Evolutionary conservation across 805 yeast species (phyloP).

Genomic region (Candida lessepsii): DNA sequence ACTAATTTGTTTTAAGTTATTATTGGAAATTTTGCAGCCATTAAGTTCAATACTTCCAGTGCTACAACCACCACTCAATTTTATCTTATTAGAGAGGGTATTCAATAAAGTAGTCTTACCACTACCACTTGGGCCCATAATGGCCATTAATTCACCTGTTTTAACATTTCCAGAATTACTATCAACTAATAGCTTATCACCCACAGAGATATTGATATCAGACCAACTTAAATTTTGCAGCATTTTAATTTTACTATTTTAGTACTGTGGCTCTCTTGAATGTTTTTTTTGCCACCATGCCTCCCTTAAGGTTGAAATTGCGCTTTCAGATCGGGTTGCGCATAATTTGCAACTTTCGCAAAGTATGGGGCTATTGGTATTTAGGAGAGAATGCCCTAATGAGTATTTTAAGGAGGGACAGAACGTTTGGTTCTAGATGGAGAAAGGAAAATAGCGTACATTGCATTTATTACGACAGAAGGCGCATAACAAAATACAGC

Average conservation of each 20-base stretch:
- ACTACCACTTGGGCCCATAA: slow-evolving; percentile 45
- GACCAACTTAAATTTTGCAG: slow-evolving; percentile 9
- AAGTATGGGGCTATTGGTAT: too few species aligned
- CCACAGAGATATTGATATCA: slow-evolving; percentile 2
- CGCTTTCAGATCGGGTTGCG: too few species aligned
- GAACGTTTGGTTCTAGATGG: too few species aligned
- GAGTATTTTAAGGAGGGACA: too few species aligned
- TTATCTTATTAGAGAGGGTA: slow-evolving; percentile 32
- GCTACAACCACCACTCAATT: slow-evolving; percentile 12
- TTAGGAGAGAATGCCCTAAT: too few species aligned
- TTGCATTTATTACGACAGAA: too few species aligned
- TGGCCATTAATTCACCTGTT: slow-evolving; percentile 31
- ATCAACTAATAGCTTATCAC: slow-evolving; percentile 17
- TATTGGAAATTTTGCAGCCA: slow-evolving; percentile 18
- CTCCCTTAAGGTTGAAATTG: too few species aligned
- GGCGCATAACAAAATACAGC: too few species aligned
- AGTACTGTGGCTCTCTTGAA: slow-evolving; percentile 2
- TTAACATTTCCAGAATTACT: slow-evolving; percentile 26
- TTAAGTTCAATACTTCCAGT: slow-evolving; percentile 25
- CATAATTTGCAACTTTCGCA: too few species aligned
- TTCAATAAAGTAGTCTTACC: slow-evolving; percentile 42
- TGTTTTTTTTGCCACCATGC: too few species aligned
- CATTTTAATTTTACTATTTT: neutral
- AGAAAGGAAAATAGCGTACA: too few species aligned
- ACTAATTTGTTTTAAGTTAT: slow-evolving; percentile 18